Base-by-base conservation (phyloP, 768 basidiomycete genomes). In the Trametes cingulata region DNA sequence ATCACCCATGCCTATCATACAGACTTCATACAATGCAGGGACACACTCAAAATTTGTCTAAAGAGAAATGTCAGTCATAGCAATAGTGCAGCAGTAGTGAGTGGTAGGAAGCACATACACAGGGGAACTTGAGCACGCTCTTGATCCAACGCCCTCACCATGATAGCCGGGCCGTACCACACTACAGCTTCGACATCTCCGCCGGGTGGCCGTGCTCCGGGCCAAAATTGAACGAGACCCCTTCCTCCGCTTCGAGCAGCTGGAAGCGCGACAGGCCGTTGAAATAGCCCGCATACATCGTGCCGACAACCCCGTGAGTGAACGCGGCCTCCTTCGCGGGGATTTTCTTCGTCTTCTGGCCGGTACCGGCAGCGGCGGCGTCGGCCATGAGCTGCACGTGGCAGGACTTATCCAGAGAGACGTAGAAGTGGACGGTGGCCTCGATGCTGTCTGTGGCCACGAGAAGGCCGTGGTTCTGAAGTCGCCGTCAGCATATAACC, bases 201-300 rank as follows among this genome's bases (percentile, higher is more conserved):
- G 29, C 29, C 29, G 29, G 29, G 10, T 33, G 29, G 29, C 29
- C 29, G 29, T 33, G 29, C 10, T 33, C 29, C 29, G 29, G 48
- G 20, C 27, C 36, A 13, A 51, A 47, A 29, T 65, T 45, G 42
- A 64, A 68, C 40, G 22, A 57, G 20, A 64, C 67, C 1, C 76
- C 75, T 58, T 77, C 76, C 37, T 70, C 67, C 3, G 67, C 65
- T 61, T 77, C 76, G 33, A 78, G 63, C 17, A 76, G 61, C 54
- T 73, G 69, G 63, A 77, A 77, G 64, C 77, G 75, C 37, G 73
- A 68, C 40, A 68, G 60, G 12, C 73, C 77, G 55, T 71, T 72
- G 67, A 78, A 77, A 75, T 73, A 77, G 8, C 77, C 78, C 13
- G 67, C 74, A n/a, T 27, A 39, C 41, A 37, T 46, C 10, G 50